Evolutionary conservation across 257 asterid species (phyloP).

Genomic region (Nicotiana tomentosiformis): DNA sequence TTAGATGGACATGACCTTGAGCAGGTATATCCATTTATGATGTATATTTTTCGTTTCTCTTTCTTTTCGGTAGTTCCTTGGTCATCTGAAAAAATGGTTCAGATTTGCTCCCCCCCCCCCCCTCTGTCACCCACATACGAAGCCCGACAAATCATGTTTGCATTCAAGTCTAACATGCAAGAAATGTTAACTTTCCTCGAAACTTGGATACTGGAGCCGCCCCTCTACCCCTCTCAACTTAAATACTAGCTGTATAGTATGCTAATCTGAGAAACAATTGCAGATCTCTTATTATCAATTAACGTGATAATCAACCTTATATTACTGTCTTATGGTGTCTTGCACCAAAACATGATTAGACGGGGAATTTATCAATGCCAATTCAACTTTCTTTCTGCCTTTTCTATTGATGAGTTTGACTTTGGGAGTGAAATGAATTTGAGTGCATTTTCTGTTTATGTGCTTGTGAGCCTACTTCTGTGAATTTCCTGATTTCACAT

Average conservation of each 20-base stretch:
- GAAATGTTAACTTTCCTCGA: neutral
- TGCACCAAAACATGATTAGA: neutral
- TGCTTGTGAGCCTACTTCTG: neutral
- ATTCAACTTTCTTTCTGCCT: neutral
- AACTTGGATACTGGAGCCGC: too few species aligned
- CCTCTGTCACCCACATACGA: neutral
- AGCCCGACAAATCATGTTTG: neutral
- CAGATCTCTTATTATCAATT: neutral
- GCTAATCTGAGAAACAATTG: neutral
- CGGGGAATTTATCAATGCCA: neutral
- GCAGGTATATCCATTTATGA: conserved; percentile 40
- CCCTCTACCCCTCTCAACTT: too few species aligned
- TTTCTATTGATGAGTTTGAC: neutral
- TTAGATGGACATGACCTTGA: conserved; percentile 71
- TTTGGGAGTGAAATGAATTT: neutral
- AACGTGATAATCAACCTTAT: neutral
- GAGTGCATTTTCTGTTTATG: too few species aligned
- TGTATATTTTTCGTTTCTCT: neutral
- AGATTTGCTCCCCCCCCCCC: neutral
- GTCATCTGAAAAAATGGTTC: neutral
- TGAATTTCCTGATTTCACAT: neutral
- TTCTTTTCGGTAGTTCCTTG: neutral
- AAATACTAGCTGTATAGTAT: neutral
- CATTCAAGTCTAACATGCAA: neutral
- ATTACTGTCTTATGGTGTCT: neutral